phyloP scores from a whole-genome alignment of 495 filamentous ascomycete species.

The Cairneyella variabilis region DNA sequence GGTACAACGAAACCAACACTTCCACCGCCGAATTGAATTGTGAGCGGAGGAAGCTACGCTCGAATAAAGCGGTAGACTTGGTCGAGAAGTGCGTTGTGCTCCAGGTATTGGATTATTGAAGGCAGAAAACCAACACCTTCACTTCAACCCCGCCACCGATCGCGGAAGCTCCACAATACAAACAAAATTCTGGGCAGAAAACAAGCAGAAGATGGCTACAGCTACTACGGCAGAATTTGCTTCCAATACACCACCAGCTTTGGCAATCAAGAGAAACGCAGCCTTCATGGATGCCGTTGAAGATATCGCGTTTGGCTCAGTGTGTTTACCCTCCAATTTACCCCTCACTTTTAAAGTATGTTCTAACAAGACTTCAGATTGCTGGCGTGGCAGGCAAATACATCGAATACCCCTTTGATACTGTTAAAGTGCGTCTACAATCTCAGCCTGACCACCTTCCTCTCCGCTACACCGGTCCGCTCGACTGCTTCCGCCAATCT shows the following conservation, averaged over 20 bases:
- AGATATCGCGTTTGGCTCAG: conserved; percentile 80
- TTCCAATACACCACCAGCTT: background rate
- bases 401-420: conserved; percentile 98
- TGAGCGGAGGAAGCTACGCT: background rate
- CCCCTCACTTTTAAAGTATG: background rate
- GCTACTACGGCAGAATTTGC: conserved; percentile 10
- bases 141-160: conserved; percentile 14
- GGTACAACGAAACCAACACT: background rate
- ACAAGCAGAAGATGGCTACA: conserved; percentile 13
- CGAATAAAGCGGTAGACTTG: background rate
- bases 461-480: conserved; percentile 76
- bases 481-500: conserved; percentile 92
- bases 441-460: conserved; percentile 81
- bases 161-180: conserved; percentile 4
- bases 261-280: conserved; percentile 31
- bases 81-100: too few species aligned
- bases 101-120: background rate
- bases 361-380: conserved; percentile 41
- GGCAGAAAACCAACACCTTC: background rate
- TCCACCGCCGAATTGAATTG: background rate
- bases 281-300: conserved; percentile 67
- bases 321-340: conserved; percentile 36
- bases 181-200: background rate
- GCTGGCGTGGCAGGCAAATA: conserved; percentile 92
- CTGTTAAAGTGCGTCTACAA: conserved; percentile 82